These are phyloP conservation scores for Rhodomyrtus tomentosa DNA, from an alignment of 345 rosid species.

Conservation along the genomic window DNA sequence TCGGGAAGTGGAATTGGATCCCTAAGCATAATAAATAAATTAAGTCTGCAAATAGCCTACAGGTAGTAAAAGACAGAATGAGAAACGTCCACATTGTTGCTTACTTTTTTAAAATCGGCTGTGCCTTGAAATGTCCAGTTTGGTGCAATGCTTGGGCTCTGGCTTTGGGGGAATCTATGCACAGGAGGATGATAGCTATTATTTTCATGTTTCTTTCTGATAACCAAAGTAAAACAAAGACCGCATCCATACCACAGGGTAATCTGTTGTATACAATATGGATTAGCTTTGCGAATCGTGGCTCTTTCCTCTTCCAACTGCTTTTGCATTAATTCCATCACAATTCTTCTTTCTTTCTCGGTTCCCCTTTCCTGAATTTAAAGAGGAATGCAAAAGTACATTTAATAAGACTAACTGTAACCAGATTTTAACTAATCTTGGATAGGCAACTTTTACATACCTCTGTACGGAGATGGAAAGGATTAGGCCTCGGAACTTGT, in stretches of 20 bases:
- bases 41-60: neutral
- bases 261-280: constrained; percentile 90
- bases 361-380: constrained; percentile 72
- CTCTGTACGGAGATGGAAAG: constrained; percentile 85
- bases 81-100: neutral
- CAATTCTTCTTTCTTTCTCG: constrained; percentile 63
- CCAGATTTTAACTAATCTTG: neutral
- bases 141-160: constrained; percentile 71
- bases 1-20: constrained; percentile 91
- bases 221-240: neutral
- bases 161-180: constrained; percentile 85
- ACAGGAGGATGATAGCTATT: neutral
- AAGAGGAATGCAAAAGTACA: neutral
- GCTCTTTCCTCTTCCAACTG: constrained; percentile 62
- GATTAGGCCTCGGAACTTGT: constrained; percentile 69
- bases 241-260: constrained; percentile 60
- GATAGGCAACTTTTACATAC: constrained; percentile 19
- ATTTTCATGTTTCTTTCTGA: neutral
- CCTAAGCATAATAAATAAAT: constrained; percentile 17
- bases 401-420: neutral
- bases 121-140: constrained; percentile 78
- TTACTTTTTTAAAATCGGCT: constrained; percentile 67
- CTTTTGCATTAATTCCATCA: constrained; percentile 43
- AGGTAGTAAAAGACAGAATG: neutral
- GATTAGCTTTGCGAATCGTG: constrained; percentile 77